A percentile compares a stretch with the other conserved stretches of the same genome.
Evolutionary conservation across 257 asterid genomes (phyloP).

Genomic region (Ligustrum vulgare): DNA sequence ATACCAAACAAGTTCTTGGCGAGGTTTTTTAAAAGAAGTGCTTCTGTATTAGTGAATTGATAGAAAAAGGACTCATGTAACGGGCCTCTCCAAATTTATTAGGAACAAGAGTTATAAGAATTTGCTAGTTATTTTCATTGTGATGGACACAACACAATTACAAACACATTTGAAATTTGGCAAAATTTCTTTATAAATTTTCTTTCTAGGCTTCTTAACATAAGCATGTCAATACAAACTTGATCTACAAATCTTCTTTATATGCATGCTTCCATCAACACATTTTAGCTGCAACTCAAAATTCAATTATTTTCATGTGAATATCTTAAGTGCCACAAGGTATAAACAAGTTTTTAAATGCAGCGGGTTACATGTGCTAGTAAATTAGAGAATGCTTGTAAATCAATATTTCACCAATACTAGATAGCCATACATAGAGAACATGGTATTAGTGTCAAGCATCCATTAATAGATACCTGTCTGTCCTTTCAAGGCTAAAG

Average conservation of each 20-base stretch:
- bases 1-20: no score
- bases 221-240: neutral
- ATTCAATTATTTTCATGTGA: neutral
- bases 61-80: neutral
- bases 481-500: slow-evolving; percentile 73
- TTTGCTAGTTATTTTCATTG: neutral
- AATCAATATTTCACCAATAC: slow-evolving; percentile 1
- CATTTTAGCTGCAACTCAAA: neutral
- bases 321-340: neutral
- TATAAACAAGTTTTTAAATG: neutral
- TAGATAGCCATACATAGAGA: neutral
- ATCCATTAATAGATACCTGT: slow-evolving; percentile 48
- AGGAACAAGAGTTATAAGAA: neutral
- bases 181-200: neutral
- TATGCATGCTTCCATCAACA: neutral
- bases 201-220: neutral
- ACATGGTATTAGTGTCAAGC: neutral
- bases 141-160: neutral
- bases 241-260: no score
- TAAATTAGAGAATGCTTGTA: neutral
- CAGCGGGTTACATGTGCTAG: neutral
- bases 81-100: neutral
- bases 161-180: neutral
- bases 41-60: neutral
- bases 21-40: neutral